These are phyloP conservation scores for Verticillium albo-atrum DNA, from an alignment of 2,329 filamentous ascomycete genomes.

Conservation along the genomic window DNA sequence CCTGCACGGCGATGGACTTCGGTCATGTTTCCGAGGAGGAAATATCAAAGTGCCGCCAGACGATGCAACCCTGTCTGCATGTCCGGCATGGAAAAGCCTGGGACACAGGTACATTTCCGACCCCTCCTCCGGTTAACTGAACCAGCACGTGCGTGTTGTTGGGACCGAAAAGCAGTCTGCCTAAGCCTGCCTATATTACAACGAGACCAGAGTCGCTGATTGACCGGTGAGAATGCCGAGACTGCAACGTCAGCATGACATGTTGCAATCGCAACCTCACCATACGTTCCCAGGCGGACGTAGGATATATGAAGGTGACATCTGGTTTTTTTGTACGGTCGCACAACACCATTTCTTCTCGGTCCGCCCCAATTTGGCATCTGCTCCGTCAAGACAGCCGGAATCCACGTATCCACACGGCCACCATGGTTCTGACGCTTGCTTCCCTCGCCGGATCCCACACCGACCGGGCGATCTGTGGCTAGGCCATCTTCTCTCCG, in stretches of 20 bases:
- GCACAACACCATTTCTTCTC: too few relatives aligned
- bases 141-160: neutral
- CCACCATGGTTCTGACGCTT: too few relatives aligned
- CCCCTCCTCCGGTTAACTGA: neutral
- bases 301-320: neutral
- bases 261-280: neutral
- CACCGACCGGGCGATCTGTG: too few relatives aligned
- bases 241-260: neutral
- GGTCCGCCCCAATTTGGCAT: too few relatives aligned
- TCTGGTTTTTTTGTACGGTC: neutral
- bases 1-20: constrained; percentile 2
- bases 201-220: neutral
- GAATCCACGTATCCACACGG: too few relatives aligned
- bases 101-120: neutral
- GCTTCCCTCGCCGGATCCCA: too few relatives aligned
- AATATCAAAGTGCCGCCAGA: neutral
- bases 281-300: neutral
- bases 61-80: neutral
- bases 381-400: too few relatives aligned
- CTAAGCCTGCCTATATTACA: too few relatives aligned
- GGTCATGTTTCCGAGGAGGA: neutral
- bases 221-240: neutral
- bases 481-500: too few relatives aligned
- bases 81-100: neutral
- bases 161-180: too few relatives aligned